Base-by-base conservation (phyloP, 352 stramenopile genomes). In the Halophytophthora batemanensis region DNA sequence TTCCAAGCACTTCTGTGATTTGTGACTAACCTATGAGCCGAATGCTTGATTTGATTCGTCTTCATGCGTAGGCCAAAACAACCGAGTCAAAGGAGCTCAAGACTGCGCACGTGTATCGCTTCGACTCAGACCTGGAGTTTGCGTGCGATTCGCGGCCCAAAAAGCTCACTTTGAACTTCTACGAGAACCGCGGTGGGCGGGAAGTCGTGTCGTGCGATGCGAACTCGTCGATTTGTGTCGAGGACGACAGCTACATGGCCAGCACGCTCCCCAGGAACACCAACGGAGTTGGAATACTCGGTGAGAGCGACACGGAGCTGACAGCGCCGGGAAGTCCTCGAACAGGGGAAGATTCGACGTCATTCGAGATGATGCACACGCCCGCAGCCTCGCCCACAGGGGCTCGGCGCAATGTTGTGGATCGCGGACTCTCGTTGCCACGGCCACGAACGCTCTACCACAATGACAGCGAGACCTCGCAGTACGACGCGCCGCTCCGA, bases 101-200 rank as follows among this genome's bases (percentile, higher is more conserved):
- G 35, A 93, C 75, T 22, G 71, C 80, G 4, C 79, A 91, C 41
- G 78, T 93, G 17, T 93, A 91, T 61, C 81, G 83, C 5, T 93
- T 93, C 29, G 79, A 93, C 45, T 78, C 81, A 0, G 83, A 93
- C 38, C 60, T 76, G 12, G 77, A 89, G 56, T 89, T 93, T 54
- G 70, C 77, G 4, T 86, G 64, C 31, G 66, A 85, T 17, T 65
- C 67, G 11, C 74, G 83, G 4, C 83, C 83, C 7, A 86, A 82
- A 53, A 84, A 81, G 42, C 66, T 93, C 1, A 69, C 69, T 1
- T 43, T 93, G 50, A 90, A 67, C 31, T 73, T 91, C 19, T 93
- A 76, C 44, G 75, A 90, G 53, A 82, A 74, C 35, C 67, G 74
- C 53, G 63, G 50, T 8, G 50, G 76, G 1, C 31, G 50, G 38